Conservation (phyloP, 768 basidiomycete species). For the Naganishia vishniacii region DNA sequence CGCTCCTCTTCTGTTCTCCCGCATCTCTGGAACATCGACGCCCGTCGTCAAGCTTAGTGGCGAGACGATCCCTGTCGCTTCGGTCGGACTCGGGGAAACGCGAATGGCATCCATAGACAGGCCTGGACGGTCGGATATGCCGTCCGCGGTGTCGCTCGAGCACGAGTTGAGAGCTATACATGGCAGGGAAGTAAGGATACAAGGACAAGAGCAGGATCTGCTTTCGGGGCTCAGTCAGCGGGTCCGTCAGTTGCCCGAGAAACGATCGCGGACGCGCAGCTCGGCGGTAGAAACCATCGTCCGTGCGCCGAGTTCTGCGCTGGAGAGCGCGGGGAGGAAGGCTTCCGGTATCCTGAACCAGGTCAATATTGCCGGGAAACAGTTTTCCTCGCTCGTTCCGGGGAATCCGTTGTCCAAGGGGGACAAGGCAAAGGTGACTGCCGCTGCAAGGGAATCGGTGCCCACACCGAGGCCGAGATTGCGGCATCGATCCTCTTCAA, state of each 20-base stretch:
- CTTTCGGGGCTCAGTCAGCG: background rate
- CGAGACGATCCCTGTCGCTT: slow-evolving; percentile 10
- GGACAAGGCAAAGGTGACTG: background rate
- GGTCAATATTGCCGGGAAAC: slow-evolving; percentile 19
- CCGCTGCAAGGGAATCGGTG: background rate
- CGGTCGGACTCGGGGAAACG: slow-evolving; percentile 3
- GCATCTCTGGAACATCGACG: background rate
- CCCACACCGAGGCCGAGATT: slow-evolving; percentile 5
- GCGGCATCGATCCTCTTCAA: slow-evolving; percentile 18
- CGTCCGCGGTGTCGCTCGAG: background rate
- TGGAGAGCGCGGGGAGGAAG: slow-evolving; percentile 4
- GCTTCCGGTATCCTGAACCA: slow-evolving; percentile 13
- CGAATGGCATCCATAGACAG: background rate
- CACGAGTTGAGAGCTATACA: background rate
- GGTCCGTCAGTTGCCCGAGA: slow-evolving; percentile 1
- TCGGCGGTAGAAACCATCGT: background rate
- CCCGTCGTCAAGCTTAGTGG: slow-evolving; percentile 7
- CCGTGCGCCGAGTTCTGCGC: background rate
- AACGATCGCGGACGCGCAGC: slow-evolving; percentile 7
- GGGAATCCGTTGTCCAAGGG: slow-evolving; percentile 18
- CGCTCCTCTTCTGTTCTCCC: background rate
- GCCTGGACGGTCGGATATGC: background rate
- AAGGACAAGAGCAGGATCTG: slow-evolving; percentile 7
- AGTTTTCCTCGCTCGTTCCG: slow-evolving; percentile 21
- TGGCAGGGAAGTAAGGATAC: background rate